These are phyloP conservation scores for Kazachstania africana DNA, from an alignment of 805 yeast genomes.

Conservation along the genomic window DNA sequence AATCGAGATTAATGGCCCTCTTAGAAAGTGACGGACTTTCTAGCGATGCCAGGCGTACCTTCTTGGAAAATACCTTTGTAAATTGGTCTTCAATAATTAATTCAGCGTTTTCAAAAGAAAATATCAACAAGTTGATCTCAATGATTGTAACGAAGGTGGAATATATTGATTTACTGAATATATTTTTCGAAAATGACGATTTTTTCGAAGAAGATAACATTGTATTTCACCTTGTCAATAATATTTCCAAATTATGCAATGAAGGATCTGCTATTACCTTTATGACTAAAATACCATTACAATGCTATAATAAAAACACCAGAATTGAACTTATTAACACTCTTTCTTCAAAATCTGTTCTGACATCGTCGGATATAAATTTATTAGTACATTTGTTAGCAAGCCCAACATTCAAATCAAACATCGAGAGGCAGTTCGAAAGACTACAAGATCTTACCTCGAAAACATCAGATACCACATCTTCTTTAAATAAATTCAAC, in stretches of 20 bases:
- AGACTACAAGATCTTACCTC: slow-evolving; percentile 7
- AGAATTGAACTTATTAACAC: slow-evolving; percentile 21
- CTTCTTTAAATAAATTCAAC: not conserved
- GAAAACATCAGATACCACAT: slow-evolving; percentile 2
- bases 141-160: slow-evolving; percentile 19
- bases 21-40: slow-evolving; percentile 9
- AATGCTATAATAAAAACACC: slow-evolving; percentile 32
- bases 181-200: slow-evolving; percentile 27
- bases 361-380: slow-evolving; percentile 4
- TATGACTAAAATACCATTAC: slow-evolving; percentile 34
- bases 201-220: slow-evolving; percentile 39
- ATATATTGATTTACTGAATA: slow-evolving; percentile 8
- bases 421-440: slow-evolving; percentile 34
- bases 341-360: slow-evolving; percentile 7
- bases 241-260: slow-evolving; percentile 8
- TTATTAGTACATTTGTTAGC: slow-evolving; percentile 32
- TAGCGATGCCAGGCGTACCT: slow-evolving; percentile 1
- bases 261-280: slow-evolving; percentile 2
- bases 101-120: slow-evolving; percentile 21
- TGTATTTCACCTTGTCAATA: slow-evolving; percentile 21
- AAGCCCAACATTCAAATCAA: slow-evolving; percentile 44
- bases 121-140: slow-evolving; percentile 22
- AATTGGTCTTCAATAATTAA: slow-evolving; percentile 49
- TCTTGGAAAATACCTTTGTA: slow-evolving; percentile 22
- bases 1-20: slow-evolving; percentile 17